Conservation (phyloP, 2,329 filamentous ascomycete genomes). For the Pseudogymnoascus sp. region DNA sequence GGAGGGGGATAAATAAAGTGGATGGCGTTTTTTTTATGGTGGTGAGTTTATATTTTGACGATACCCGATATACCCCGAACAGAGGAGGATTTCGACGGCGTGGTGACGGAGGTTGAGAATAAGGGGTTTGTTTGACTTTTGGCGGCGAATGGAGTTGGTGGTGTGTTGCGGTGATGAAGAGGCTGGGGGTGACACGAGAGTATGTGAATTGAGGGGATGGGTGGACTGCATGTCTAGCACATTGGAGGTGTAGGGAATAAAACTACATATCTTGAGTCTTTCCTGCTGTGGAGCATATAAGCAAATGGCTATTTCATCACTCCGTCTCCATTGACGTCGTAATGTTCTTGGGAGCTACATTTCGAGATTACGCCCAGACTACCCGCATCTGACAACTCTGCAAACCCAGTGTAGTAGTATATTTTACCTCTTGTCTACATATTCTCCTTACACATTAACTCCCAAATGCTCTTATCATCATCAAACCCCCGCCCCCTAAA, state of each 20-base stretch:
- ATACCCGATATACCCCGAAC: constrained; percentile 6
- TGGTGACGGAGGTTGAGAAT: neutral
- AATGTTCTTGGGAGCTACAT: neutral
- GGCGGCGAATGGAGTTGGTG: neutral
- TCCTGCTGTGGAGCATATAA: neutral
- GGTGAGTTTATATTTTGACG: constrained; percentile 2
- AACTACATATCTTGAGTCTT: neutral
- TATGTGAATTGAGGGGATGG: neutral
- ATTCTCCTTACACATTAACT: neutral
- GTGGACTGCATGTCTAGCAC: neutral
- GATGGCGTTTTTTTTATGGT: constrained; percentile 8
- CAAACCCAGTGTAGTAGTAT: too few relatives aligned
- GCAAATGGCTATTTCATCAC: neutral
- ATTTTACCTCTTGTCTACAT: neutral
- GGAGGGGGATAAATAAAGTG: neutral
- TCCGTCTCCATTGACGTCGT: neutral
- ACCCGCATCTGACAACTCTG: neutral
- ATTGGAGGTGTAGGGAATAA: neutral
- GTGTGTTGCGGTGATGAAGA: neutral
- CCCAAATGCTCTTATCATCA: neutral
- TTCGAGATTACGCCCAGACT: neutral
- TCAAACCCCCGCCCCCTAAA: neutral
- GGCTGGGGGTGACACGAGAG: neutral
- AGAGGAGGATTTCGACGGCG: constrained; percentile 3
- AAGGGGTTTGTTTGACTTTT: neutral